phyloP scores from a whole-genome alignment of 1,284 basidiomycete genomes.

The Moesziomyces globuligerus region DNA sequence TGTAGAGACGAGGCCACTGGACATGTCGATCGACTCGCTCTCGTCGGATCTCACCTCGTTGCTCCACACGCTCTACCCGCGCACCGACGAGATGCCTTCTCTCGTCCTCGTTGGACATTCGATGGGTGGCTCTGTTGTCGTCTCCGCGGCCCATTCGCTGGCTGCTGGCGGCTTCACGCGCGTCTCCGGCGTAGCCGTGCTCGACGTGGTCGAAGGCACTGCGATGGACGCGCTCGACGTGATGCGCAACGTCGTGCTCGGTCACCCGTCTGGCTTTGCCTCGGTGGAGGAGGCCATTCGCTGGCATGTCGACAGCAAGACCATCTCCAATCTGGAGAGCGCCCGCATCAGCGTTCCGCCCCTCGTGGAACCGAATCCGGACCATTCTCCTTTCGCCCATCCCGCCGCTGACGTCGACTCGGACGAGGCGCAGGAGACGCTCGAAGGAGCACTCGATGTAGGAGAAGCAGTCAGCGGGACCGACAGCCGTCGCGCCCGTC shows the following conservation, averaged over 20 bases:
- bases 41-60: constrained; percentile 42
- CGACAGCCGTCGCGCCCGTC: no score
- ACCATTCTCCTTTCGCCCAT: constrained; percentile 1
- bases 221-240: constrained; percentile 88
- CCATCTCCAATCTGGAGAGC: constrained; percentile 60
- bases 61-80: constrained; percentile 49
- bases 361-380: constrained; percentile 47
- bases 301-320: constrained; percentile 80
- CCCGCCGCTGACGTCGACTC: neutral
- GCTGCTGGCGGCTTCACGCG: constrained; percentile 20
- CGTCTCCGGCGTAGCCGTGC: constrained; percentile 83
- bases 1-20: constrained; percentile 20
- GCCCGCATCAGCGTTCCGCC: constrained; percentile 63
- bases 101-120: constrained; percentile 67
- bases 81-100: constrained; percentile 32
- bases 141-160: constrained; percentile 51
- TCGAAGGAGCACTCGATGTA: neutral
- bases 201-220: constrained; percentile 98
- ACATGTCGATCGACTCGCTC: constrained; percentile 59
- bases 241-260: constrained; percentile 88
- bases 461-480: neutral
- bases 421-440: constrained; percentile 29
- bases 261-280: constrained; percentile 84
- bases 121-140: constrained; percentile 67
- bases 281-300: constrained; percentile 85